Base-by-base conservation (phyloP, 75 land plant species). In the Isoetes taiwanensis region DNA sequence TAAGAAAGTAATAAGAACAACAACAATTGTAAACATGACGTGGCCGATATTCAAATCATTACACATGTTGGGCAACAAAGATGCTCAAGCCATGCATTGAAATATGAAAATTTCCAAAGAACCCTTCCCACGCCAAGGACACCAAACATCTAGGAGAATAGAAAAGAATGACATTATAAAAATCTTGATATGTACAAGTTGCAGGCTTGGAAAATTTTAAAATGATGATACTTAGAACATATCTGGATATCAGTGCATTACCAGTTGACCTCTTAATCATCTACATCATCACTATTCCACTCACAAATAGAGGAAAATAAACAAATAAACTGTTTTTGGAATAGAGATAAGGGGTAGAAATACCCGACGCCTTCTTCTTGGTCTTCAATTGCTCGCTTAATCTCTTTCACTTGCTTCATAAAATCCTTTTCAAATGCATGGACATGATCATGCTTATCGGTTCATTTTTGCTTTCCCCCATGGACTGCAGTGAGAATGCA, bases 351-450 rank as follows among this genome's bases (percentile, higher is more conserved):
- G 17, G 8, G 52, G 21, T 10, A 5, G 6, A 10, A 21, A 0
- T 75, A 94, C 99, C 86, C 95, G 74, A 52, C 99, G 88, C 19
- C 96, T n/a, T n/a, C 99, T 82, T 94, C 90, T 28, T 76, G 77
- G 64, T 78, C 73, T 46, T 61, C 60, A 37, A 94, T 27, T 50
- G 96, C 96, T 30, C 72, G 72, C 59, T 82, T 94, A 28, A 94
- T 87, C 34, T 80, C 81, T 62, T 84, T 84, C 23, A 88, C 54
- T 70, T 75, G 72, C 29, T 73, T 80, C 59, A 78, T 77, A 54
- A 82, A 74, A 46, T 76, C 85, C 57, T 73, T 43, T 62, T 61
- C 73, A 58, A 75, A 73, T 28, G 63, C 59, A 58, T 74, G 76
- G 6, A 50, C 40, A 64, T 75, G 80, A 41, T 33, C 38, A 54